Evolutionary conservation across 169 alveolate species (phyloP), one percentile per base, ranked within the genome.

Genomic region (Eimeria tenella): DNA sequence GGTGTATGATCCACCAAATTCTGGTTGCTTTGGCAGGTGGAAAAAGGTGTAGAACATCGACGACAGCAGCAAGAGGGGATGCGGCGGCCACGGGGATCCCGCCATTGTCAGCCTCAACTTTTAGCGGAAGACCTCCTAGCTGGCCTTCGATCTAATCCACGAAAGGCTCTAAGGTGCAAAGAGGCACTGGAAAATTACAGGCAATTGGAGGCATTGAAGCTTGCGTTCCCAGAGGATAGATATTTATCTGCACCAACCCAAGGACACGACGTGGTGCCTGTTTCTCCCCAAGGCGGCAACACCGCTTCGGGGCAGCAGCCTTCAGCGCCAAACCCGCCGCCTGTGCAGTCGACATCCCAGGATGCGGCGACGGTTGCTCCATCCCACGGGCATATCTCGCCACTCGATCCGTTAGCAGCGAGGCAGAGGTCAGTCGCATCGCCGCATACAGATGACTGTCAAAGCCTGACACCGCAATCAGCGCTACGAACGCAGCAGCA

Each of bases 141-240:
- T 58, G 90, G 56, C 75, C 75, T 83, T 6, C 58, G 90, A 9
- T 23, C 90, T 4, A 74, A 83, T 56, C 90, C 90, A 42, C 90
- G 90, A 11, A 83, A 83, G 77, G 90, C 60, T 13, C 21, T 83
- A 60, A 23, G 90, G 77, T 83, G 90, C 60, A 56, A 49, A 83
- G 90, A 83, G 75, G 90, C 90, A 11, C 90, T 83, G 13, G 90
- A 83, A 0, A 83, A 83, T 58, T 83, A 83, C 90, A 56, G 90
- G 15, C 75, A n/a, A 31, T 60, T 83, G 68, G 90, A 83, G 62
- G 90, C 55, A 8, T 83, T 83, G 52, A 83, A 83, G 60, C 65
- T 50, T 31, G 90, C 90, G 21, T 83, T 83, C 75, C 90, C 90
- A 60, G 90, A 83, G 58, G 90, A 60, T 23, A 58, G 90, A 42